Evolutionary conservation across 1,284 basidiomycete species (phyloP), one percentile per base, ranked within the genome.

Genomic region (Phylloporus sp.): DNA sequence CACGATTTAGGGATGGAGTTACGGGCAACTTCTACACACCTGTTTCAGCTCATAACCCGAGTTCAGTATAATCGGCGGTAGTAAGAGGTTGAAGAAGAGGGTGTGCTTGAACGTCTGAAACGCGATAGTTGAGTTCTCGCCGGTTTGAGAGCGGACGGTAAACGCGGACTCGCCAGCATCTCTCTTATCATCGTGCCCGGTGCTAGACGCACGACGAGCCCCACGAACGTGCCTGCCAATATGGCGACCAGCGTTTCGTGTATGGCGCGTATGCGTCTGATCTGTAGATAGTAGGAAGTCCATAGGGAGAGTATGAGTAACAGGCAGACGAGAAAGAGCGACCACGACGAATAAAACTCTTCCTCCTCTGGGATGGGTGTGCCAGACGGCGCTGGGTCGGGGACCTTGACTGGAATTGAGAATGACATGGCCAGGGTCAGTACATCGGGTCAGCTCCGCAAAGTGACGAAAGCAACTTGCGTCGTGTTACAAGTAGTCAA

Each of bases 1-100:
- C n/a, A n/a, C n/a, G n/a, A n/a, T n/a, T n/a, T n/a, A n/a, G n/a
- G n/a, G n/a, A n/a, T n/a, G n/a, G n/a, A n/a, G n/a, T n/a, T 8
- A 39, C n/a, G 50, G 15, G 22, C 39, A 20, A n/a, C 15, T 51
- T 40, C 55, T 53, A 39, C 74, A 82, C 66, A 91, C 94, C 82
- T 98, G 96, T 74, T 97, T 96, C 60, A 99, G 86, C 77, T 98
- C 96, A 77, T 98, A 99, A 10, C 97, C 97, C 10, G 95, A 98
- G 75, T 98, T 97, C 49, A 99, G 83, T 74, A 99, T 99, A 77
- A 99, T 99, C 1, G 97, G 98, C 3, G 98, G 98, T 4, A 99
- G 86, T 15, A 99, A 83, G 15, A 98, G 86, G 78, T 99, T 99
- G 83, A 99, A 97, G 85, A 99, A 98, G 62, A 99, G 84, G 5